Percentiles rank a stretch among this genome's conserved stretches.
phyloP scores from a whole-genome alignment of 2,329 filamentous ascomycete genomes.

The Colletotrichum camelliae region DNA sequence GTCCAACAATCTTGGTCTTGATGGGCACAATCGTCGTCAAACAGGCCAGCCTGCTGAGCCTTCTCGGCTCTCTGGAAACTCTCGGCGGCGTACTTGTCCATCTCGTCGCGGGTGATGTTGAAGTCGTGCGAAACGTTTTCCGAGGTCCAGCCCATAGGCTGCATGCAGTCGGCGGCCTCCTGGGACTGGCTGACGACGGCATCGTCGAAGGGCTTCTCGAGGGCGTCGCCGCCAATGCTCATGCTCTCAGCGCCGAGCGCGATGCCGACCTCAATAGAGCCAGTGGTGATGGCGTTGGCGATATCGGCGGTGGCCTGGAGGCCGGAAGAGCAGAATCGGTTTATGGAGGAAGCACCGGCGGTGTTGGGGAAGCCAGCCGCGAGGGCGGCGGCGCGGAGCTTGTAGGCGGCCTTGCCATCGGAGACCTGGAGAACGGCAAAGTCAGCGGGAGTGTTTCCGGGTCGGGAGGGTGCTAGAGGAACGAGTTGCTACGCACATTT shows the following conservation, averaged over 20 bases:
- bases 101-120: constrained; percentile 76
- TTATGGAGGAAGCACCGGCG: constrained; percentile 78
- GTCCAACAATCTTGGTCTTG: constrained; percentile 79
- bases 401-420: constrained; percentile 87
- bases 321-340: constrained; percentile 97
- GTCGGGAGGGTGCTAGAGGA: not conserved
- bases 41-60: constrained; percentile 90
- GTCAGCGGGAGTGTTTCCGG: not conserved
- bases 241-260: constrained; percentile 91
- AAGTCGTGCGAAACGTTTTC: constrained; percentile 97
- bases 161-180: constrained; percentile 84
- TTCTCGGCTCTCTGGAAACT: constrained; percentile 86
- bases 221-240: constrained; percentile 73
- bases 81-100: constrained; percentile 88
- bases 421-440: constrained; percentile 62
- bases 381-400: constrained; percentile 84
- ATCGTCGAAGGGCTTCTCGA: constrained; percentile 77
- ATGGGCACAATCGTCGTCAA: constrained; percentile 94
- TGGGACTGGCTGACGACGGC: constrained; percentile 74
- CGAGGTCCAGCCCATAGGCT: constrained; percentile 97
- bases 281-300: constrained; percentile 81
- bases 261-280: constrained; percentile 85
- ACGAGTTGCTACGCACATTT: constrained; percentile 66
- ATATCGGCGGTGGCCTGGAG: constrained; percentile 96
- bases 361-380: constrained; percentile 95